Evolutionary conservation across 2,329 filamentous ascomycete species (phyloP), one percentile per base, ranked within the genome.

Genomic region (Sphaerulina populicola): DNA sequence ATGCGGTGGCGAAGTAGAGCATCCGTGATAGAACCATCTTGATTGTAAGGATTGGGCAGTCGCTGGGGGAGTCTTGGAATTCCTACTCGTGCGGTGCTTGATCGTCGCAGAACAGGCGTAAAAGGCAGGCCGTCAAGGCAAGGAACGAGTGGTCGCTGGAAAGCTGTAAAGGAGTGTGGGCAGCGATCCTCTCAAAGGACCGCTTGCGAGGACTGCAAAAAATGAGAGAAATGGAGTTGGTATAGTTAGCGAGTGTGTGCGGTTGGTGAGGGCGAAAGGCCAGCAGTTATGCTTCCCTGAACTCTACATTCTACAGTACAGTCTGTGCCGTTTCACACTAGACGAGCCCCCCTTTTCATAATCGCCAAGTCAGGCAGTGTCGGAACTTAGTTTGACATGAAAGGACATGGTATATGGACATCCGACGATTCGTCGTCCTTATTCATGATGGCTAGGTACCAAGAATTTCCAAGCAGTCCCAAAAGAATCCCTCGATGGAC

Each of bases 101-200:
- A n/a, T 11, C 12, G 12, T 35, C 6, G 10, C 12, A n/a, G 31
- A 35, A 10, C 10, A 40, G 37, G 37, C 37, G 11, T 14, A 15
- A 15, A 41, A 41, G 15, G 45, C 8, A 7, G 11, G 31, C 31
- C 31, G 31, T 35, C 31, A n/a, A 35, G 31, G 31, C 31, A 35
- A 35, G 31, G 14, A 21, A 11, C 4, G 18, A 35, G n/a, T 46
- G n/a, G 31, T 21, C 23, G 42, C 21, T 9, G 37, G 39, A 29
- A 36, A 39, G 14, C 27, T 30, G 30, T 35, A 11, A 47, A 47
- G 44, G 44, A 47, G 36, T 40, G 44, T 33, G 36, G 31, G 10
- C 39, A 36, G 44, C 35, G 33, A 23, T 47, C 44, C 44, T 47
- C 14, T 47, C 44, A 40, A 39, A 47, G 44, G 44, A 47, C 18